Base-by-base conservation (phyloP, 805 yeast genomes). In the Starmerella apicola region DNA sequence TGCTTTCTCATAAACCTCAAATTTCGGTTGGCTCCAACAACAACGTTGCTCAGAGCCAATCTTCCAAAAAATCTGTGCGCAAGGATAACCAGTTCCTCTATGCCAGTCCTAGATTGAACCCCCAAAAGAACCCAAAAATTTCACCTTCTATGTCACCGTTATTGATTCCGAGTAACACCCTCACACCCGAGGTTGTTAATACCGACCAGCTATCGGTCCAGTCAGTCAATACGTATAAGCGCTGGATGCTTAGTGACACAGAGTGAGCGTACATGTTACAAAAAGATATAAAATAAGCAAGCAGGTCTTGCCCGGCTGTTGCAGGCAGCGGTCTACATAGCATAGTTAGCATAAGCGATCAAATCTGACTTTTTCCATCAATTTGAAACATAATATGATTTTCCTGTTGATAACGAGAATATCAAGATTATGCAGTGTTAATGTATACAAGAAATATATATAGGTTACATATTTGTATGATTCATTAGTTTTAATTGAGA, bases 81-180 rank as follows among this genome's bases (percentile, higher is more conserved):
- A 34, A 38, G 34, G 38, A 32, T 13, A 36, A 34, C 10, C 40
- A 41, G 28, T 52, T 51, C 24, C 43, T 48, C 23, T 51, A 52
- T 38, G 52, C 44, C 3, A 43, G 50, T 30, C 56, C 55, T 17
- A 38, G 43, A 31, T 42, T 52, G 34, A 46, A 45, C 41, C 54
- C 56, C 4, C 16, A 41, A 6, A 50, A 45, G 32, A 30, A 36
- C 9, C 34, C 42, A 24, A 30, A 22, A 15, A 16, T 36, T 17
- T 41, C 51, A 2, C 52, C 53, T 7, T 45, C 45, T 4, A 26
- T 49, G 31, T 51, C 55, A 18, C 56, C 56, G 15, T 38, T 52
- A 24, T 32, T 52, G 25, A 50, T 51, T 17, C 49, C 52, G 5
- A 32, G n/a, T n/a, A n/a, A n/a, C n/a, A 13, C n/a, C 5, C 26